A percentile compares a stretch with the other conserved stretches of the same genome.
Evolutionary conservation across 1,284 basidiomycete species (phyloP).

Genomic region (Boletus hoseneyae): DNA sequence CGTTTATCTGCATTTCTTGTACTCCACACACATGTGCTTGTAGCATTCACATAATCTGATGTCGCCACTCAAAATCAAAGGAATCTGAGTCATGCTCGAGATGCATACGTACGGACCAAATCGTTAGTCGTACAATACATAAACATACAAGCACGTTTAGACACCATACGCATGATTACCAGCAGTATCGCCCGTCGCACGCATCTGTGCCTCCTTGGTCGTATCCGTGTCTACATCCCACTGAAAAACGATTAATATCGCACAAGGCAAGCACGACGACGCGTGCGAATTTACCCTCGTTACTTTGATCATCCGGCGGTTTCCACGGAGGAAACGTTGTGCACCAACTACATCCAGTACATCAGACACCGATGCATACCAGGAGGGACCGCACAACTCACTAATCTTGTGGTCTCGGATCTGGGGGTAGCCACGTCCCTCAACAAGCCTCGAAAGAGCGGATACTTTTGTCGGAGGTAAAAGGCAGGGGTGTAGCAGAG

Average conservation of each 20-base stretch:
- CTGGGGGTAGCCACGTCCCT: conserved; percentile 8
- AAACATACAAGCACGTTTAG: no score
- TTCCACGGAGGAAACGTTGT: conserved; percentile 15
- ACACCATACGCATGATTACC: background rate
- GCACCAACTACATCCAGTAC: conserved; percentile 7
- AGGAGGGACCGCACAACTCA: conserved; percentile 10
- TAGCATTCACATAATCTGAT: no score
- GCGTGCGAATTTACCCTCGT: background rate
- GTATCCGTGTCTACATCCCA: background rate
- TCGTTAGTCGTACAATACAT: no score
- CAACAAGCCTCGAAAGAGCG: conserved; percentile 9
- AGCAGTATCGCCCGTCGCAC: conserved; percentile 1
- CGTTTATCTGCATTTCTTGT: no score
- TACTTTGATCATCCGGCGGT: conserved; percentile 14
- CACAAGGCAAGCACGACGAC: background rate
- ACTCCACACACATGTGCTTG: no score
- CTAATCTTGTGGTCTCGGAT: conserved; percentile 11
- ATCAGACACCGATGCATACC: background rate
- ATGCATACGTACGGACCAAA: no score
- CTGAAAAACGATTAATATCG: background rate
- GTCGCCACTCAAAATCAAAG: no score
- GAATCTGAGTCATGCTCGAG: no score
- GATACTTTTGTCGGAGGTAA: conserved; percentile 13
- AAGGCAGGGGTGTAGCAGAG: conserved; percentile 26
- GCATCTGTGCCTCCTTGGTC: background rate